A percentile compares a stretch with the other conserved stretches of the same genome.
Conservation (phyloP, 1,139 yeast species). For the Arxiozyma heterogenica region DNA sequence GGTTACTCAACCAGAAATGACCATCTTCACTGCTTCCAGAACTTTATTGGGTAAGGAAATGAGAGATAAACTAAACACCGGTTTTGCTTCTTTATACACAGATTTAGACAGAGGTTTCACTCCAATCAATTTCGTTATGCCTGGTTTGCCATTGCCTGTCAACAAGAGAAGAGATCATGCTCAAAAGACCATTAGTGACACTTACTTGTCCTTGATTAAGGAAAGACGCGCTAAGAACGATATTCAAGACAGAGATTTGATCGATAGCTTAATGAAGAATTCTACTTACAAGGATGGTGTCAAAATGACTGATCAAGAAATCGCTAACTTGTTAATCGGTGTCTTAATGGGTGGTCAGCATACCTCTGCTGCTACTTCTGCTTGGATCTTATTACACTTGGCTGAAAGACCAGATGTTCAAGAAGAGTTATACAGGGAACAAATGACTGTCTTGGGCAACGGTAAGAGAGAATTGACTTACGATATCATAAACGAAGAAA, state of each 20-base stretch:
- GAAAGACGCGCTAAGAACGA: conserved; percentile 68
- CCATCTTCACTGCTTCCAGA: conserved; percentile 92
- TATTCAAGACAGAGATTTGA: conserved; percentile 76
- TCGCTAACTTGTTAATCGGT: conserved; percentile 89
- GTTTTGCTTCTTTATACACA: conserved; percentile 76
- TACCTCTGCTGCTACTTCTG: conserved; percentile 91
- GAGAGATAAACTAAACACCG: conserved; percentile 71
- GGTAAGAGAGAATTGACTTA: conserved; percentile 56
- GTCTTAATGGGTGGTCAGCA: conserved; percentile 99
- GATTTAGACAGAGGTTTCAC: conserved; percentile 96
- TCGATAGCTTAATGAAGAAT: conserved; percentile 74
- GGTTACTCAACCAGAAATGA: conserved; percentile 86
- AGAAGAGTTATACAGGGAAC: conserved; percentile 69
- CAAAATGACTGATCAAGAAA: conserved; percentile 88
- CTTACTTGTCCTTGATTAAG: conserved; percentile 70
- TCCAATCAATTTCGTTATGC: conserved; percentile 92
- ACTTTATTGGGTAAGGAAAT: conserved; percentile 85
- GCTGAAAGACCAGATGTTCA: conserved; percentile 81
- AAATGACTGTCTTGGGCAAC: conserved; percentile 51
- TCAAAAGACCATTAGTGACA: conserved; percentile 65
- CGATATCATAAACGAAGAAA: conserved; percentile 62
- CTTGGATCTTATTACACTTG: conserved; percentile 87
- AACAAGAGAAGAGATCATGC: conserved; percentile 83
- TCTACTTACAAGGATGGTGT: conserved; percentile 90
- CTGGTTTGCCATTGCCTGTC: conserved; percentile 81